Evolutionary conservation across 2,329 filamentous ascomycete genomes (phyloP).

Genomic region (Trichoderma lentiforme): DNA sequence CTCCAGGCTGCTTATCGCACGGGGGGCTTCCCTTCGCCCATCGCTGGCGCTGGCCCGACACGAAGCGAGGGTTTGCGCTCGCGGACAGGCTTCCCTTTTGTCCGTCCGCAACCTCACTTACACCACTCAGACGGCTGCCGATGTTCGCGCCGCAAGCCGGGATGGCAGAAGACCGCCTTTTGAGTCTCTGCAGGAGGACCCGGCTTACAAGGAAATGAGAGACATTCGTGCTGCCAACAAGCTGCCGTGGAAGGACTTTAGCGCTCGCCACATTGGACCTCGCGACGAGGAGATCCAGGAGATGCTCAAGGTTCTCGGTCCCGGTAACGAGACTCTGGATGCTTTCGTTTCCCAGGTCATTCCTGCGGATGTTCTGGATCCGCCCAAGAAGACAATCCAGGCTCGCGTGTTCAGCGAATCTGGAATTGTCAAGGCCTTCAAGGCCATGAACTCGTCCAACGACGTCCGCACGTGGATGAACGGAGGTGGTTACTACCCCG

Average conservation of each 20-base stretch:
- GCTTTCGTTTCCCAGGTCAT: conserved; percentile 83
- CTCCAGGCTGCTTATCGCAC: conserved; percentile 27
- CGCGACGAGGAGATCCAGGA: conserved; percentile 63
- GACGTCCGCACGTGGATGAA: conserved; percentile 64
- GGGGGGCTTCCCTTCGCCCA: conserved; percentile 24
- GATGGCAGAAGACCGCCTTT: conserved; percentile 16
- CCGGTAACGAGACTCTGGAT: conserved; percentile 69
- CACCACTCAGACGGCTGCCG: conserved; percentile 19
- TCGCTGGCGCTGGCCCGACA: conserved; percentile 20
- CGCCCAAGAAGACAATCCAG: conserved; percentile 32
- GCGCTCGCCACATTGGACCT: conserved; percentile 83
- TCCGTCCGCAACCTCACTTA: conserved; percentile 20
- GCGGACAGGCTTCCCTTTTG: background rate
- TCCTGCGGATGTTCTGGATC: conserved; percentile 66
- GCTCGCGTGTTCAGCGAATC: conserved; percentile 53
- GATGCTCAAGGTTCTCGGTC: conserved; percentile 79
- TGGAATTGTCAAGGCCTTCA: conserved; percentile 25
- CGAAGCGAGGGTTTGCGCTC: conserved; percentile 11
- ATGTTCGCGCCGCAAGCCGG: conserved; percentile 2
- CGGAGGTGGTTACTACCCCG: conserved; percentile 83
- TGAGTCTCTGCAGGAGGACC: conserved; percentile 23
- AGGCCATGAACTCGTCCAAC: conserved; percentile 40
- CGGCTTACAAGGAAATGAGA: conserved; percentile 26
- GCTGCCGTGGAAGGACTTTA: conserved; percentile 48
- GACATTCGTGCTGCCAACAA: conserved; percentile 22